Conservation (phyloP, 1,139 yeast species). For the Candida sp. region DNA sequence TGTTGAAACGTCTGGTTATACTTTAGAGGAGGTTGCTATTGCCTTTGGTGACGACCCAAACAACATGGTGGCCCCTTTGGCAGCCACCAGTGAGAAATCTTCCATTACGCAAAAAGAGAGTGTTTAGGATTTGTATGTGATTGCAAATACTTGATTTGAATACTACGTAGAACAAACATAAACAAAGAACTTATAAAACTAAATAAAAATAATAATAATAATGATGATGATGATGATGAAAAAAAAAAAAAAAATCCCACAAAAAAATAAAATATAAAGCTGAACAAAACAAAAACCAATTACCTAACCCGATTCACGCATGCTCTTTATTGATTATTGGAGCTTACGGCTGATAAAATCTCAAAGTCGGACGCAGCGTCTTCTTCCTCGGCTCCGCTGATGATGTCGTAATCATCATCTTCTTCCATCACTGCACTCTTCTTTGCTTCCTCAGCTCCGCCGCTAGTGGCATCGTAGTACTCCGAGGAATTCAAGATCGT, state of each 20-base stretch:
- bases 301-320: neutral
- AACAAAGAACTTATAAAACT: neutral
- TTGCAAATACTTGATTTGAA: neutral
- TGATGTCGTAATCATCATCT: slow-evolving; percentile 33
- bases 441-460: slow-evolving; percentile 15
- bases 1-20: slow-evolving; percentile 56
- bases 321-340: slow-evolving; percentile 12
- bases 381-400: slow-evolving; percentile 32
- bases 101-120: neutral
- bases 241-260: neutral
- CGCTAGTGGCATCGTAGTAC: slow-evolving; percentile 25
- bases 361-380: slow-evolving; percentile 43
- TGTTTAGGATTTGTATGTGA: neutral
- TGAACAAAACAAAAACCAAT: neutral
- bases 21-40: slow-evolving; percentile 56
- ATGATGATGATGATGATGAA: neutral
- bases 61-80: neutral
- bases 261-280: neutral
- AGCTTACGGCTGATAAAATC: slow-evolving; percentile 35
- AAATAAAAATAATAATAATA: neutral
- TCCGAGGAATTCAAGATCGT: slow-evolving; percentile 21
- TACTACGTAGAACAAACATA: neutral
- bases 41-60: slow-evolving; percentile 43
- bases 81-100: neutral
- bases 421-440: slow-evolving; percentile 6